Conservation (phyloP, 352 stramenopile genomes). For the Phytophthora idaei region DNA sequence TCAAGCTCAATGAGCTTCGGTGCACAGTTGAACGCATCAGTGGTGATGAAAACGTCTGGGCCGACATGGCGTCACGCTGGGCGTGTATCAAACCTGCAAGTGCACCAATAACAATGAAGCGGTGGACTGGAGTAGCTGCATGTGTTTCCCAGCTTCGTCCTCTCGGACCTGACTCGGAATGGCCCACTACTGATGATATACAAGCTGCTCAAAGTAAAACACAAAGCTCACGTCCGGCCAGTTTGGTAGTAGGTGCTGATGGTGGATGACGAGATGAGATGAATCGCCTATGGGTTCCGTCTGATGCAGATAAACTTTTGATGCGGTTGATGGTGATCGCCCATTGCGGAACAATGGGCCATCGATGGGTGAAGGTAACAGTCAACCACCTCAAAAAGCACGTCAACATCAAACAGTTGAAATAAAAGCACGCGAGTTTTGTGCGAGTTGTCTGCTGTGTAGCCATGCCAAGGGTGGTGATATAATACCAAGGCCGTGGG, state of each 20-base stretch:
- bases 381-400: conserved; percentile 13
- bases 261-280: conserved; percentile 2
- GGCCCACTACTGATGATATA: background rate
- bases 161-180: conserved; percentile 4
- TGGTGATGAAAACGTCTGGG: conserved; percentile 11
- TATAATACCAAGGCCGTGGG: conserved; percentile 9
- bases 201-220: background rate
- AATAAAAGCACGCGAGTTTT: conserved; percentile 4
- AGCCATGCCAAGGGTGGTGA: conserved; percentile 12
- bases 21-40: conserved; percentile 14
- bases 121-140: background rate
- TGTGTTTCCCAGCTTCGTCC: conserved; percentile 1
- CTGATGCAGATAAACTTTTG: background rate
- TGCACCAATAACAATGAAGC: conserved; percentile 1
- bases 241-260: background rate
- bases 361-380: conserved; percentile 10
- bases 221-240: background rate
- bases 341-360: conserved; percentile 16
- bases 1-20: conserved; percentile 11
- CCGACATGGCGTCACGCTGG: conserved; percentile 9
- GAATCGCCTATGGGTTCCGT: conserved; percentile 5
- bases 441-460: conserved; percentile 6
- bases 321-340: conserved; percentile 13
- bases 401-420: conserved; percentile 2
- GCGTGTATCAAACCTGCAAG: background rate